Evolutionary conservation across 2,329 filamentous ascomycete species (phyloP).

Genomic region (Epichloe festucae): DNA sequence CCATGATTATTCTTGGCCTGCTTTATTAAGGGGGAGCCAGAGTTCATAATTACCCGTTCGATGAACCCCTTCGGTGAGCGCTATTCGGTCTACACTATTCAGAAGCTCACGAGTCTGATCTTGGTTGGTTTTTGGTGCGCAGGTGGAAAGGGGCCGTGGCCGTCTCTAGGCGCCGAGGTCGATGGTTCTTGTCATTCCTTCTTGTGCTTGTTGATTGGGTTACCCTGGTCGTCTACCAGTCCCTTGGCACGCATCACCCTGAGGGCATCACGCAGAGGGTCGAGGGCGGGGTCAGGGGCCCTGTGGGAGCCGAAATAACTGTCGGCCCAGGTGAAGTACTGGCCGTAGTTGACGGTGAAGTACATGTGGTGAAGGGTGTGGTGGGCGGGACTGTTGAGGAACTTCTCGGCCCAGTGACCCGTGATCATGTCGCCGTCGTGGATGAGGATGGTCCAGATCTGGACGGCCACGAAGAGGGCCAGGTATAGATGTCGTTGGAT

Average conservation of each 20-base stretch:
- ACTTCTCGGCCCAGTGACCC: slow-evolving; percentile 55
- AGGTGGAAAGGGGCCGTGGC: too few relatives aligned
- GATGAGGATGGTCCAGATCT: slow-evolving; percentile 95
- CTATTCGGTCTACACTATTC: too few relatives aligned
- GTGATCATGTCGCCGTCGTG: slow-evolving; percentile 91
- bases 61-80: too few relatives aligned
- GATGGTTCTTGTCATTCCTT: slow-evolving; percentile 10
- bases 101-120: too few relatives aligned
- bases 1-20: too few relatives aligned
- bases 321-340: slow-evolving; percentile 44
- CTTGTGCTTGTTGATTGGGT: slow-evolving; percentile 22
- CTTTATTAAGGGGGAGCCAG: too few relatives aligned
- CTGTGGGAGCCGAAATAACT: slow-evolving; percentile 21
- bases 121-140: too few relatives aligned
- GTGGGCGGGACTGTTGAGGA: slow-evolving; percentile 84
- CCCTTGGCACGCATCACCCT: slow-evolving; percentile 31
- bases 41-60: too few relatives aligned
- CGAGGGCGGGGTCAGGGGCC: slow-evolving; percentile 28
- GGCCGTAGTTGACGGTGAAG: slow-evolving; percentile 64
- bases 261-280: slow-evolving; percentile 30
- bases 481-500: slow-evolving; percentile 86
- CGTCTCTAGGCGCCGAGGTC: too few relatives aligned
- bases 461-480: slow-evolving; percentile 78
- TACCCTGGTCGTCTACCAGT: slow-evolving; percentile 29
- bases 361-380: slow-evolving; percentile 60